These are phyloP conservation scores for Xylariaceae sp. DNA, from an alignment of 2,329 filamentous ascomycete genomes.

Conservation along the genomic window DNA sequence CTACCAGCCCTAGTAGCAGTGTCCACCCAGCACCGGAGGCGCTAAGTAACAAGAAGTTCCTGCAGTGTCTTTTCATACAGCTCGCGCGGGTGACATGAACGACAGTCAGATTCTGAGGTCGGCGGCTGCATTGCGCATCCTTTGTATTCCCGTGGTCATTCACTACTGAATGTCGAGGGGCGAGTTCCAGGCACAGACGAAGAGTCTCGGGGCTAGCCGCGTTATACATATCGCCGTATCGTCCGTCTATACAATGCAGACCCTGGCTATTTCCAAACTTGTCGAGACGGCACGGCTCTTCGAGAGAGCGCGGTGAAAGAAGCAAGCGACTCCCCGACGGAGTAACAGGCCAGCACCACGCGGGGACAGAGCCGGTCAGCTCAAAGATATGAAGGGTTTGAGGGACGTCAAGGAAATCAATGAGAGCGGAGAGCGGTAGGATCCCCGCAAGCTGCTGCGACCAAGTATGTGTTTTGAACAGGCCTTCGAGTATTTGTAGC, in stretches of 20 bases:
- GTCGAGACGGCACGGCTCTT: conserved; percentile 4
- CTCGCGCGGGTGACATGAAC: conserved; percentile 1
- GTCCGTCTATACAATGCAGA: background rate
- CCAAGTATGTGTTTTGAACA: background rate
- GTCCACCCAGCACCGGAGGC: conserved; percentile 1
- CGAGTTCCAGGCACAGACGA: conserved; percentile 2
- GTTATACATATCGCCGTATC: conserved; percentile 1
- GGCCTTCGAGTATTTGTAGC: background rate
- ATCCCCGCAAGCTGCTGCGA: background rate
- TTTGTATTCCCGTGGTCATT: background rate
- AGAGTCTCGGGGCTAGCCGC: conserved; percentile 3
- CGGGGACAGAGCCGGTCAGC: background rate
- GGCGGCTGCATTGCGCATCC: background rate
- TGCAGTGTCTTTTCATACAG: background rate
- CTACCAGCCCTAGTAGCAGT: background rate
- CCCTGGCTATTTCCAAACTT: conserved; percentile 2
- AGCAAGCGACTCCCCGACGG: conserved; percentile 1
- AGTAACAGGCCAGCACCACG: conserved; percentile 5
- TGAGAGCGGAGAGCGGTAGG: conserved; percentile 4
- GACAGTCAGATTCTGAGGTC: conserved; percentile 1
- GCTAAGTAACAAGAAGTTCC: background rate
- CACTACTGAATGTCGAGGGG: background rate
- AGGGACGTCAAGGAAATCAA: conserved; percentile 5
- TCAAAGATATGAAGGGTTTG: conserved; percentile 1
- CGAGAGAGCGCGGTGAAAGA: background rate